Evolutionary conservation across 1,284 basidiomycete genomes (phyloP), one percentile per base, ranked within the genome.

Genomic region (Ustilago shanxiensis): DNA sequence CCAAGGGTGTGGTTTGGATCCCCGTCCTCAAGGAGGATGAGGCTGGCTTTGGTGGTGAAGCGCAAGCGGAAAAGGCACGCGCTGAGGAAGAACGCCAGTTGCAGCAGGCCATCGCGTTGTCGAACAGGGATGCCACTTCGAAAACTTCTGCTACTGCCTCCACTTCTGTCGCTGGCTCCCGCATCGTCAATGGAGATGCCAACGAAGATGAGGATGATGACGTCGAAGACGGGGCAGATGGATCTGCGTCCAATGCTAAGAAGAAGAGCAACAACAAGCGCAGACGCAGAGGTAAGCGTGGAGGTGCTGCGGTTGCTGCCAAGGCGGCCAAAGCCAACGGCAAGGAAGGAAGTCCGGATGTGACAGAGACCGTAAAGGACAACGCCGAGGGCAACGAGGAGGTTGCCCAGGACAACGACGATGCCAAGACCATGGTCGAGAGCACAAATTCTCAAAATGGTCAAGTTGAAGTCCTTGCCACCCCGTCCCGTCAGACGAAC

Each of bases 321-420:
- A 88, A 87, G 70, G 84, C 83, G 22, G 90, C 89, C 59, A 91
- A 90, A 55, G 89, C 88, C 60, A 91, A 91, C 64, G 55, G 62
- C 35, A 90, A 88, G 35, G 89, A 88, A 31, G 70, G 53, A 22
- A 67, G 70, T 31, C 60, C 70, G 1, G 70, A 72, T 10, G 57
- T 57, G 5, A 20, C 24, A 1, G 88, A 85, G 22, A 88, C 79
- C 22, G 70, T 37, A 7, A 82, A 77, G 7, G 79, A 88, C 4
- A 90, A 89, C 33, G 85, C 79, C 20, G 87, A 87, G 10, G 73
- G 72, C 2, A 66, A 68, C 24, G 68, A 76, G 6, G 64, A 63
- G 8, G 62, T 11, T 33, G 31, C n/a, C 18, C 56, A 52, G 16
- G 49, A 54, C 20, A 60, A 50, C 37, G 50, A 68, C 8, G 63